Base-by-base conservation (phyloP, 2,329 filamentous ascomycete genomes). In the Botrytis sinoallii region DNA sequence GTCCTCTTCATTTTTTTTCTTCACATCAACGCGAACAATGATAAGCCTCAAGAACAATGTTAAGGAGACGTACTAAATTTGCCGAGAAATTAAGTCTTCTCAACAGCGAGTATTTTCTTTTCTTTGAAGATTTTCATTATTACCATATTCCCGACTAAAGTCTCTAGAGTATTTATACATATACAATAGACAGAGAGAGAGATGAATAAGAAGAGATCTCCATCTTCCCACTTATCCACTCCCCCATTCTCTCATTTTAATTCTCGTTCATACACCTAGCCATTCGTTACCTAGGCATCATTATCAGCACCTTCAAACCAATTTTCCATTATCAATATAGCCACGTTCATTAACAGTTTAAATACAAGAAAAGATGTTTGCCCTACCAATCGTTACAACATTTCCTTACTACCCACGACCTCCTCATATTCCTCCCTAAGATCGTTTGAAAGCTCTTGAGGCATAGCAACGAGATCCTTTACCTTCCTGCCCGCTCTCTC, bases 351-450 rank as follows among this genome's bases (percentile, higher is more conserved):
- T 32, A 35, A 25, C 38, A 38, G 4, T 16, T 10, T 2, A 20
- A 20, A n/a, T 14, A 38, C 22, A 48, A 16, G 48, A 52, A n/a
- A 14, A 63, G 4, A 68, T 68, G 66, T 32, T 22, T 12, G 4
- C 14, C 5, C 18, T 57, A 10, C 66, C 66, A 22, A 44, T 68
- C 48, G 22, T 67, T 20, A 55, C 61, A 1, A 72, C 70, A 25
- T 67, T 67, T 4, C 61, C 70, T 5, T 42, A 67, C 9, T 72
- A 42, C 18, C 70, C 70, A 32, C 46, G 61, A 20, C 61, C 70
- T 14, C 70, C 70, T 57, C 70, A 72, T 35, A 72, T 72, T 16
- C 70, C 70, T 14, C 70, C 70, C 0, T 72, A 67, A 67, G 10
- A 35, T 20, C 14, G 2, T 3, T 7, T 2, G 7, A 10, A 3